Base-by-base conservation (phyloP, 441 rosid species). In the Viola pubescens region DNA sequence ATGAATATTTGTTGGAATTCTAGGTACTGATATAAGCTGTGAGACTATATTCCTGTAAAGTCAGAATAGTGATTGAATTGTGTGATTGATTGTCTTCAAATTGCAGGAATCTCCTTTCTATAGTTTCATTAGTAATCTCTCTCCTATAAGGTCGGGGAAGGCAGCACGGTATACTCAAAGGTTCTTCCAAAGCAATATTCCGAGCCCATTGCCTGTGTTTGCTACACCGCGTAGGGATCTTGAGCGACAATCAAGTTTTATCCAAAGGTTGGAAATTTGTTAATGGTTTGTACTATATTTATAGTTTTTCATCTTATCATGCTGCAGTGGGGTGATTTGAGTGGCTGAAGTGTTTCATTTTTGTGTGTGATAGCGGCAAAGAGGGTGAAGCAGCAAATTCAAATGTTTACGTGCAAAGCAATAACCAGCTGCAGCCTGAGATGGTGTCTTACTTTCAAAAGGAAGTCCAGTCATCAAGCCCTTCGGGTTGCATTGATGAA, bases 91-190 rank as follows among this genome's bases (percentile, higher is more conserved):
- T 0, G 16, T 10, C 6, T 65, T 62, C 49, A 8, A 5, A 39
- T 55, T 59, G 40, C 56, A 80, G 84, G 81, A 61, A 34, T 76
- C 76, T 12, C 68, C 75, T 9, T 42, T 69, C n/a, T 63, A 43
- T 13, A 14, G n/a, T 56, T 67, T 10, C 59, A 53, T 66, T 9
- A 43, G 19, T 12, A 64, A 62, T 55, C 74, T 75, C 0, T 72
- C 81, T 11, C 81, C 84, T 0, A 66, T 80, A n/a, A 53, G 50
- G 55, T 56, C 73, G 3, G 71, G 4, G 6, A 74, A 63, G 56
- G 64, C 62, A 44, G 26, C 44, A 3, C 16, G 52, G 41, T 56
- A 52, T 46, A 38, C 13, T 0, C 73, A 52, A 34, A 59, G 72
- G 54, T 63, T 61, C 41, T 52, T 16, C 0, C 74, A 48, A n/a